Percentiles rank a stretch among this genome's conserved stretches.
phyloP scores from a whole-genome alignment of 1,284 basidiomycete genomes.

The Sphaerobolus stellatus region DNA sequence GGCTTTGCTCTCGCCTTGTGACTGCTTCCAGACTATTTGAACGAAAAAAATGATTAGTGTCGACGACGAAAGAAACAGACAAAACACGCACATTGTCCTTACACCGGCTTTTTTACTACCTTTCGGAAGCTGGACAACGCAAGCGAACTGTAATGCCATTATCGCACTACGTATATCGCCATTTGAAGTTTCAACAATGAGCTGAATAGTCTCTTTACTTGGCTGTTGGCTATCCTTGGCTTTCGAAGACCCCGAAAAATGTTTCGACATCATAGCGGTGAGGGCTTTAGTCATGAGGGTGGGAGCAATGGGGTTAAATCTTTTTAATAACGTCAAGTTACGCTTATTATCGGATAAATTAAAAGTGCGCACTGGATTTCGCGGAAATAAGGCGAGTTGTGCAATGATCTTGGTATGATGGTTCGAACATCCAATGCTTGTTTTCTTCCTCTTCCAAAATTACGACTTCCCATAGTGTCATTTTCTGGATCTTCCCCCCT shows the following conservation, averaged over 20 bases:
- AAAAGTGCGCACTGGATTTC: constrained; percentile 64
- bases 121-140: constrained; percentile 40
- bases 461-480: constrained; percentile 44
- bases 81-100: constrained; percentile 18
- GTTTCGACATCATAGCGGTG: constrained; percentile 55
- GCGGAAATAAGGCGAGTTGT: constrained; percentile 64
- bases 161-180: constrained; percentile 93
- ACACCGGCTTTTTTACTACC: constrained; percentile 25
- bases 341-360: not conserved
- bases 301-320: constrained; percentile 89
- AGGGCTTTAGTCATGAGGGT: constrained; percentile 84
- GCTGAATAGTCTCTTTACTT: constrained; percentile 65
- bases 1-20: constrained; percentile 79
- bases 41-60: not conserved
- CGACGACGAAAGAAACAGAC: not conserved
- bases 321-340: constrained; percentile 28
- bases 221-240: constrained; percentile 36
- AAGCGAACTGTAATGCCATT: constrained; percentile 88
- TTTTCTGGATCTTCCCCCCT: constrained; percentile 66
- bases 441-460: constrained; percentile 41
- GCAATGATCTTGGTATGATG: constrained; percentile 60
- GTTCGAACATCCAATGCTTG: constrained; percentile 68
- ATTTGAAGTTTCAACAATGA: constrained; percentile 75
- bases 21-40: constrained; percentile 58
- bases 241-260: constrained; percentile 38